These are phyloP conservation scores for Lactarius sp. DNA, from an alignment of 768 basidiomycete species.

Conservation along the genomic window DNA sequence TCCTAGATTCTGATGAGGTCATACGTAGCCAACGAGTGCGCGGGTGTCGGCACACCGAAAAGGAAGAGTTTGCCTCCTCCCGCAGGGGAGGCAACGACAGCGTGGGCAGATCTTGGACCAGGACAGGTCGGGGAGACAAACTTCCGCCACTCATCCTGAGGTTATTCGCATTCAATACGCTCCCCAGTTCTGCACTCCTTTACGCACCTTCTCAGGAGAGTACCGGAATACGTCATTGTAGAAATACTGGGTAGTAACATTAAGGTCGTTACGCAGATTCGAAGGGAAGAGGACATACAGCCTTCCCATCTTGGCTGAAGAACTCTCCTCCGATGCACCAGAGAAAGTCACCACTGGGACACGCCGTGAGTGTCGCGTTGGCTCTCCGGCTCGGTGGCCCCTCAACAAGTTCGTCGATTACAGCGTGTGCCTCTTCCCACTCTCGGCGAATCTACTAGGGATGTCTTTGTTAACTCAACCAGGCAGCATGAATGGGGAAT, in stretches of 20 bases:
- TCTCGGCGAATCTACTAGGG: slow-evolving; percentile 67
- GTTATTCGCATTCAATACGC: background rate
- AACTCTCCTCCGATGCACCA: slow-evolving; percentile 87
- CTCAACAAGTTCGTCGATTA: slow-evolving; percentile 80
- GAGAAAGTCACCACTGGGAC: slow-evolving; percentile 73
- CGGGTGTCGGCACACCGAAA: slow-evolving; percentile 47
- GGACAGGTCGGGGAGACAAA: slow-evolving; percentile 83
- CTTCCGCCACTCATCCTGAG: slow-evolving; percentile 81
- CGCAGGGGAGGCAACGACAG: slow-evolving; percentile 63
- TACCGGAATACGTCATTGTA: slow-evolving; percentile 88
- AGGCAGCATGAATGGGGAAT: slow-evolving; percentile 3
- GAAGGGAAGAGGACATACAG: slow-evolving; percentile 41
- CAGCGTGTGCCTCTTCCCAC: slow-evolving; percentile 77
- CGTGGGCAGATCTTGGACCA: slow-evolving; percentile 84
- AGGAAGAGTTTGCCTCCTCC: slow-evolving; percentile 86
- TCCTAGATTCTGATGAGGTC: slow-evolving; percentile 37
- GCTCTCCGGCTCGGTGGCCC: slow-evolving; percentile 81
- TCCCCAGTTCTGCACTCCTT: background rate
- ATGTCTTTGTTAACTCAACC: slow-evolving; percentile 3
- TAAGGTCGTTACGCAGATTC: background rate
- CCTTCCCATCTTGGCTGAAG: slow-evolving; percentile 80
- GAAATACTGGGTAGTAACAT: slow-evolving; percentile 51
- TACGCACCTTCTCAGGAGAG: slow-evolving; percentile 66
- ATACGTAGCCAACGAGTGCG: background rate
- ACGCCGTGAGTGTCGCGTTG: slow-evolving; percentile 76